Evolutionary conservation across 352 stramenopile genomes (phyloP).

Genomic region (Globisporangium ultimum): DNA sequence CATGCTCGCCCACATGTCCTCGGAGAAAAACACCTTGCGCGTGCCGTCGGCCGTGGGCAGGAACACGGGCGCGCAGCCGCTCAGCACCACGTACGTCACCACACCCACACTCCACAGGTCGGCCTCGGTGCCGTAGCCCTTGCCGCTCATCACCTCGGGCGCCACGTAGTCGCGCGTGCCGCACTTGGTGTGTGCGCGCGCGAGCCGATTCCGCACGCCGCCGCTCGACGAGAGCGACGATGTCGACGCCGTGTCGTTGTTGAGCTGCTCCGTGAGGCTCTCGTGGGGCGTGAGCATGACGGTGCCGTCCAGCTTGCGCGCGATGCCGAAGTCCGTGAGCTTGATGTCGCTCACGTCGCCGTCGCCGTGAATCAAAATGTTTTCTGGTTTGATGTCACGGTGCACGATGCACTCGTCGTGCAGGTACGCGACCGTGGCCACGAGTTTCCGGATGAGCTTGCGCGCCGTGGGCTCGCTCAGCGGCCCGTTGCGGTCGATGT

Average conservation of each 20-base stretch:
- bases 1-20: conserved; percentile 58
- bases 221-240: conserved; percentile 3
- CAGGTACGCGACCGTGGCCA: conserved; percentile 80
- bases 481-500: conserved; percentile 70
- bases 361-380: conserved; percentile 66
- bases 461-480: conserved; percentile 65
- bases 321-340: conserved; percentile 83
- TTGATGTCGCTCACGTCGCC: conserved; percentile 70
- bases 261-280: conserved; percentile 44
- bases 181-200: conserved; percentile 75
- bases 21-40: conserved; percentile 73
- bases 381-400: conserved; percentile 85
- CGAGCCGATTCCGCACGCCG: conserved; percentile 65
- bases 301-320: conserved; percentile 58
- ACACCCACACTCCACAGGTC: conserved; percentile 93
- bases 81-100: conserved; percentile 89
- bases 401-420: conserved; percentile 83
- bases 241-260: not conserved
- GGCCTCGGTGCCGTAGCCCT: conserved; percentile 92
- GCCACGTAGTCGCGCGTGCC: conserved; percentile 83
- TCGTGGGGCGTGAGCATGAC: conserved; percentile 69
- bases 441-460: conserved; percentile 63
- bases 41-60: conserved; percentile 53
- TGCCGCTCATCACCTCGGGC: conserved; percentile 83
- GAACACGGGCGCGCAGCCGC: conserved; percentile 75